Conservation (phyloP, 139 green algal genomes). For the Coccomyxa sp. region DNA sequence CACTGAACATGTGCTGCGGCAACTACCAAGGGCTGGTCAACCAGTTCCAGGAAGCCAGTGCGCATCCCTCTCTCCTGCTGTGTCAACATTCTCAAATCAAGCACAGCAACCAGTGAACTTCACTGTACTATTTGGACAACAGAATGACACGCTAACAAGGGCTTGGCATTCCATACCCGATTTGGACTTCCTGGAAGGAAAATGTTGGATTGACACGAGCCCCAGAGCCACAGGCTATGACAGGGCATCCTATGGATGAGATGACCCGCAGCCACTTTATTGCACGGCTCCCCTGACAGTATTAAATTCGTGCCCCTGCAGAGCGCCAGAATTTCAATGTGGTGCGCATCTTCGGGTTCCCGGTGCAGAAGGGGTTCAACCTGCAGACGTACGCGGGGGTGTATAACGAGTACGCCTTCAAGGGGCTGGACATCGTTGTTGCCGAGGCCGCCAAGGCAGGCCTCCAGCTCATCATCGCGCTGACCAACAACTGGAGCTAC, state of each 20-base stretch:
- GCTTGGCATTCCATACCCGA: not conserved
- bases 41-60: conserved; percentile 1
- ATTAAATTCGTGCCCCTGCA: not conserved
- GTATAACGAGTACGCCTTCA: conserved; percentile 6
- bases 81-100: not conserved
- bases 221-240: too few relatives aligned
- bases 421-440: conserved; percentile 12
- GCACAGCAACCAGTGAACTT: not conserved
- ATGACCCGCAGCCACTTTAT: too few relatives aligned
- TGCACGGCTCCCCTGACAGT: not conserved
- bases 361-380: conserved; percentile 3
- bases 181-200: not conserved
- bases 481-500: conserved; percentile 46
- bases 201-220: not conserved
- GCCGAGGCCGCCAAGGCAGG: conserved; percentile 28
- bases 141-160: not conserved
- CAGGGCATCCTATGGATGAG: too few relatives aligned
- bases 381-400: not conserved
- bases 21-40: not conserved
- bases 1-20: conserved; percentile 3
- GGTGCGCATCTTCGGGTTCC: conserved; percentile 12
- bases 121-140: not conserved
- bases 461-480: conserved; percentile 29
- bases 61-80: not conserved
- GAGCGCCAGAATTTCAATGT: conserved; percentile 2